Evolutionary conservation across 1,284 basidiomycete species (phyloP), one percentile per base, ranked within the genome.

Genomic region (Waitea zeae): DNA sequence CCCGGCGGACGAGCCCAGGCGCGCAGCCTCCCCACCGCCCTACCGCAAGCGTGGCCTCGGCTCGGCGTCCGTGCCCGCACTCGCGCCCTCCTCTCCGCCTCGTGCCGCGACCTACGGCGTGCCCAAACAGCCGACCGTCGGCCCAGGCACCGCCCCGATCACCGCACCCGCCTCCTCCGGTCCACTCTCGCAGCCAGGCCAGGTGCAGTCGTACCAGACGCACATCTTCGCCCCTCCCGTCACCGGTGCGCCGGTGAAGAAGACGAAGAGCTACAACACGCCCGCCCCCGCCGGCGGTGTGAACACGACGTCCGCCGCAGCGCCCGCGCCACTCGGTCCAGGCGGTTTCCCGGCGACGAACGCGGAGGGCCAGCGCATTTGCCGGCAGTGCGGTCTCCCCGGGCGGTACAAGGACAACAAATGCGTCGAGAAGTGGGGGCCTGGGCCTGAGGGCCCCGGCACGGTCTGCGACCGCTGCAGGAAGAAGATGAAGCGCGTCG

Each of bases 351-450:
- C 71, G 4, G 51, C 72, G 12, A 66, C 63, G 1, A 80, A 82
- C 46, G 56, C 59, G 1, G 55, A 62, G 33, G 78, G 77, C 0
- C 76, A 82, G 46, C 59, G 79, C 17, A 79, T 79, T 26, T 82
- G 79, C 47, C 57, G 78, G 9, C 74, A 79, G 45, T 83, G 80
- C 43, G 75, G 76, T 0, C 53, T 69, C 22, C 56, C 68, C 1
- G 70, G 70, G 0, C 56, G 80, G 1, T 83, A 83, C 57, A 84
- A 83, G 57, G 81, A 84, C 11, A 75, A 74, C 12, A 83, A 82
- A 47, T 84, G 81, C 46, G 77, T 84, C 30, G 81, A 84, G 48
- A 84, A 84, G 51, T 84, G 81, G 81, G 81, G 80, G 2, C 81
- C 81, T 12, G 81, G 81, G 2, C 80, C 80, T 33, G 67, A 76